Base-by-base conservation (phyloP, 768 basidiomycete species). In the Calocera viscosa region DNA sequence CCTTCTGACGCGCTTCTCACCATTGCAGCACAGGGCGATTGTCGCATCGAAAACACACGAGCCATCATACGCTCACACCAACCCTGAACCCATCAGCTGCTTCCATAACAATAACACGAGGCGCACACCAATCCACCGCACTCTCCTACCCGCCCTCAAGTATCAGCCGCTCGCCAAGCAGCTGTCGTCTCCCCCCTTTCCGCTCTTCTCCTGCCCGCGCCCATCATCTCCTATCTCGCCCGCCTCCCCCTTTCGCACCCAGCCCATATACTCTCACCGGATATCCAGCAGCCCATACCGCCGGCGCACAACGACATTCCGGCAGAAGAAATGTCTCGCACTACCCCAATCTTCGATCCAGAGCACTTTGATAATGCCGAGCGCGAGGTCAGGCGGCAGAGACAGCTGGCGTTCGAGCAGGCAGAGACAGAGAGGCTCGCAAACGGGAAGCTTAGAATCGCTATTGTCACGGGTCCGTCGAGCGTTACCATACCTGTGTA, bases 381-480 rank as follows among this genome's bases (percentile, higher is more conserved):
- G 53, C 24, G 53, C 11, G 53, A 60, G 22, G 53, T 60, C 24
- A 26, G 53, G 22, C 11, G 53, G 53, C 53, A 60, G 53, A 26
- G 53, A 60, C 53, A 60, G 30, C 53, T 60, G 26, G 53, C 53
- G 3, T 60, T 28, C 30, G 53, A 60, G 53, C 53, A 60, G 53
- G 53, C 53, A 60, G 53, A 60, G 53, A 5, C 53, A 2, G 53
- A 60, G 26, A 26, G 53, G 24, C 53, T 60, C 53, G 53, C 53
- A 12, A 60, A 60, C 22, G 53, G 53, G 10, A 60, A 60, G 22
- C 53, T 60, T 8, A 60, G 53, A 26, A 60, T 60, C 8, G 53
- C 53, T 8, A 60, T 60, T 26, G 53, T 60, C 26, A 60, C 53
- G 26, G 53, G 53, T 60, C 14, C 53, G 53, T 26, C 19, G 14